phyloP scores from a whole-genome alignment of 2,329 filamentous ascomycete species.

The Blumeria graminis region DNA sequence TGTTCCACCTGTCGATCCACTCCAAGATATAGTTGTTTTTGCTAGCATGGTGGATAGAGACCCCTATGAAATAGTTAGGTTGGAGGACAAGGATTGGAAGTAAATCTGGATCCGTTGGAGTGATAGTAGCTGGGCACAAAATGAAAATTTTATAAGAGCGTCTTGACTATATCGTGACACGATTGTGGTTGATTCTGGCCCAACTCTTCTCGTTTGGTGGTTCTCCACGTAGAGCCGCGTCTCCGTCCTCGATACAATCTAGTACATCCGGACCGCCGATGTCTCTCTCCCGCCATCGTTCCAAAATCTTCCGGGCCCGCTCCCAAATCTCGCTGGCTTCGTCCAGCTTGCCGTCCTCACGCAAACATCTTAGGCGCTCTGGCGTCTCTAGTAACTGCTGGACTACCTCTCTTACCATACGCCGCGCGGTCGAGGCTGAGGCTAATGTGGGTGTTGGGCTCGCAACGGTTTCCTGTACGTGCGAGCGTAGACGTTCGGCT shows the following conservation, averaged over 20 bases:
- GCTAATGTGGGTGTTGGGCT: constrained; percentile 20
- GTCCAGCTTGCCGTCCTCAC: constrained; percentile 32
- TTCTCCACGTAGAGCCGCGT: constrained; percentile 13
- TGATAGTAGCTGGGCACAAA: no score
- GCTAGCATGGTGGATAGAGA: constrained; percentile 66
- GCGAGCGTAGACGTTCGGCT: constrained; percentile 19
- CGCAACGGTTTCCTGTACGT: constrained; percentile 51
- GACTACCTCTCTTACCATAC: constrained; percentile 6
- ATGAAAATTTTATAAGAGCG: neutral
- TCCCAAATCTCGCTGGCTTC: constrained; percentile 29
- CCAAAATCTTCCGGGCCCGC: constrained; percentile 7
- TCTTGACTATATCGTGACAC: constrained; percentile 10
- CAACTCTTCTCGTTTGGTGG: constrained; percentile 24
- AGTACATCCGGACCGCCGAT: constrained; percentile 14
- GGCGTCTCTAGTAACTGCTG: constrained; percentile 11
- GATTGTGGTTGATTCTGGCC: constrained; percentile 35
- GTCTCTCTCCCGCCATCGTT: constrained; percentile 14
- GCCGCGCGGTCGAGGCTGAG: neutral
- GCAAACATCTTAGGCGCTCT: constrained; percentile 27
- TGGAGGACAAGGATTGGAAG: neutral
- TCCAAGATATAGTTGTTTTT: constrained; percentile 24
- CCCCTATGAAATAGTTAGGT: constrained; percentile 52
- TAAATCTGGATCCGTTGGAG: neutral
- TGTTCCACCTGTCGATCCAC: constrained; percentile 8
- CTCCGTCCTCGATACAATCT: constrained; percentile 15